Conservation (phyloP, 179 eudicot species). For the Corrigiola litoralis region DNA sequence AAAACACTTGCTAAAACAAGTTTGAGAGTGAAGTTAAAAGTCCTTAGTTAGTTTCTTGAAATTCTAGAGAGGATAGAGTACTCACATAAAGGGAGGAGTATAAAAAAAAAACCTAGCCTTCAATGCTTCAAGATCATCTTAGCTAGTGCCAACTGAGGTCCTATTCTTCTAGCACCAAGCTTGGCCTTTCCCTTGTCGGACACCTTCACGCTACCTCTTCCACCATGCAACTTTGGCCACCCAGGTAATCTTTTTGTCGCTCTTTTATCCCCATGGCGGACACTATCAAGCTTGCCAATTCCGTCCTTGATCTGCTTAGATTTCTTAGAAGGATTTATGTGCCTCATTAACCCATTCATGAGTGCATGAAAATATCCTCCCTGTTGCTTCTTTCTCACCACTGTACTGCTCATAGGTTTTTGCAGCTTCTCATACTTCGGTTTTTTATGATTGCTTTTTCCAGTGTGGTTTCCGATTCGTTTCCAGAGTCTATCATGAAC, state of each 20-base stretch:
- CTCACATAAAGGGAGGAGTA: too few relatives aligned
- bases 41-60: too few relatives aligned
- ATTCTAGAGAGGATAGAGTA: too few relatives aligned
- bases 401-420: slow-evolving; percentile 26
- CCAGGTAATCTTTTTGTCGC: slow-evolving; percentile 29
- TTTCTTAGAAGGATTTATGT: slow-evolving; percentile 40
- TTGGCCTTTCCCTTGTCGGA: slow-evolving; percentile 38
- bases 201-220: slow-evolving; percentile 34
- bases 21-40: too few relatives aligned
- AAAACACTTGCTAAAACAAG: too few relatives aligned
- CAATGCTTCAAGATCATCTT: slow-evolving; percentile 21
- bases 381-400: slow-evolving; percentile 28
- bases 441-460: slow-evolving; percentile 21
- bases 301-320: slow-evolving; percentile 31
- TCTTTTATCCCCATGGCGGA: slow-evolving; percentile 22
- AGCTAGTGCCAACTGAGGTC: slow-evolving; percentile 21
- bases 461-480: slow-evolving; percentile 20
- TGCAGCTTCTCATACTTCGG: slow-evolving; percentile 27
- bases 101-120: too few relatives aligned
- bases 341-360: slow-evolving; percentile 46
- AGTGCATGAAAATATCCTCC: slow-evolving; percentile 44
- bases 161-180: slow-evolving; percentile 33
- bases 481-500: slow-evolving; percentile 32
- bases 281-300: slow-evolving; percentile 11
- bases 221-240: slow-evolving; percentile 40